Conservation (phyloP, 352 stramenopile genomes). For the Globisporangium parvum region DNA sequence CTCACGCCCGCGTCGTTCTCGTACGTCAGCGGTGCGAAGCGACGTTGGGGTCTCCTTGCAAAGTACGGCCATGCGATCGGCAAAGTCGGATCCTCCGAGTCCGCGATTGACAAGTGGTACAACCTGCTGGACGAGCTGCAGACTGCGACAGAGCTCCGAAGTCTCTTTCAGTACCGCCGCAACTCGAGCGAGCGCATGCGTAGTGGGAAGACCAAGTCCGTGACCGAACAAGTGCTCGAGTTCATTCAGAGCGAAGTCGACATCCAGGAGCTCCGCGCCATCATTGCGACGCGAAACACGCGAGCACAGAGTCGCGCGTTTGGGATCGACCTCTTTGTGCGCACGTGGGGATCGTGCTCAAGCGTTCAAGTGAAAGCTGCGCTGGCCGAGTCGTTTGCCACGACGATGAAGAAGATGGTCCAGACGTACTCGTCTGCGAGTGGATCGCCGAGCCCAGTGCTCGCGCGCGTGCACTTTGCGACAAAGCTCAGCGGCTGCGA, state of each 20-base stretch:
- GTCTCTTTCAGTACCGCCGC: conserved; percentile 66
- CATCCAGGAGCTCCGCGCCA: conserved; percentile 37
- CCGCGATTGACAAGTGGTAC: conserved; percentile 74
- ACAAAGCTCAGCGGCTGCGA: conserved; percentile 48
- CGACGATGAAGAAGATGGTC: conserved; percentile 35
- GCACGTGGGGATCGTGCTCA: conserved; percentile 21
- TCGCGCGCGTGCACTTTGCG: conserved; percentile 49
- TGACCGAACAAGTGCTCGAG: conserved; percentile 79
- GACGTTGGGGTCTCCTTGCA: conserved; percentile 58
- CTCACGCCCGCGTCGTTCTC: conserved; percentile 72
- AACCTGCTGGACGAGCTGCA: conserved; percentile 73
- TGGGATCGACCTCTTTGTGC: conserved; percentile 41
- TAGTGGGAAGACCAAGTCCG: conserved; percentile 43
- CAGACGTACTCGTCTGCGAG: conserved; percentile 20
- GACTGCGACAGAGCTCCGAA: conserved; percentile 64
- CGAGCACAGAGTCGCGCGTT: conserved; percentile 37
- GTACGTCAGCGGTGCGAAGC: conserved; percentile 63
- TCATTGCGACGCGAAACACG: conserved; percentile 41
- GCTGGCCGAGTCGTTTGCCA: conserved; percentile 42
- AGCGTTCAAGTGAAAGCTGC: conserved; percentile 24
- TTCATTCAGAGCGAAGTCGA: conserved; percentile 83
- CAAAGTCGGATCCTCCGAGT: conserved; percentile 32
- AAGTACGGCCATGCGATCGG: conserved; percentile 68
- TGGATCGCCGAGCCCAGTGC: conserved; percentile 8
- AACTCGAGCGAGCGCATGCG: conserved; percentile 65